Evolutionary conservation across 805 yeast genomes (phyloP), one percentile per base, ranked within the genome.

Genomic region (Starmerella powellii): DNA sequence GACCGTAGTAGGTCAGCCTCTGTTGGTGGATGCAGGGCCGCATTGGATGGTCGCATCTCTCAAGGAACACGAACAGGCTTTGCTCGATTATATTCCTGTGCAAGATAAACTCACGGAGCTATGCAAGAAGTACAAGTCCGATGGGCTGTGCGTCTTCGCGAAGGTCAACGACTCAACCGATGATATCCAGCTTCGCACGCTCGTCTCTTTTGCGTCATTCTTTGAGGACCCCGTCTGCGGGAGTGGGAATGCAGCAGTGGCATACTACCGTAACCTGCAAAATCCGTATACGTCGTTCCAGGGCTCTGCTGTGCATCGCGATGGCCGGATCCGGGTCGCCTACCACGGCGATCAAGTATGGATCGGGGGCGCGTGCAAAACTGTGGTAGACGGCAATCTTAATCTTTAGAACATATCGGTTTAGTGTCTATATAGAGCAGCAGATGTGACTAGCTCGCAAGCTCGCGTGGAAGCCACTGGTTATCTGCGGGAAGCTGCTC

Each of bases 181-280:
- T 15, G 24, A 40, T 12, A 41, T 44, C 30, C 49, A 50, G 19
- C 27, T 50, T 30, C 46, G 55, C 12, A 45, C 55, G 5, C 46
- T 48, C 30, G 52, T 47, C 3, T 46, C 49, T 1, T 29, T n/a
- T 2, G 36, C 11, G 2, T 42, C 42, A 8, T 39, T 47, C 11
- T 11, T 18, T 28, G 52, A 49, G 21, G 52, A 49, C 23, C 53
- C 52, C 8, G 53, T 50, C 2, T 48, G 53, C 24, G 55, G 56
- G 8, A 50, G 55, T 27, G 52, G 54, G 6, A 51, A 53, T 33
- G 55, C 53, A 2, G 50, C 55, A 1, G 50, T 53, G 3, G 55
- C 55, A 2, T 39, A 31, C 11, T 44, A 45, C 33, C 40, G 37
- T 23, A 16, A 15, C 13, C 21, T 41, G 29, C 41, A 8, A 3